Percentiles rank a stretch among this genome's conserved stretches.
Conservation (phyloP, 768 basidiomycete genomes). For the Trametes cinnabarina region DNA sequence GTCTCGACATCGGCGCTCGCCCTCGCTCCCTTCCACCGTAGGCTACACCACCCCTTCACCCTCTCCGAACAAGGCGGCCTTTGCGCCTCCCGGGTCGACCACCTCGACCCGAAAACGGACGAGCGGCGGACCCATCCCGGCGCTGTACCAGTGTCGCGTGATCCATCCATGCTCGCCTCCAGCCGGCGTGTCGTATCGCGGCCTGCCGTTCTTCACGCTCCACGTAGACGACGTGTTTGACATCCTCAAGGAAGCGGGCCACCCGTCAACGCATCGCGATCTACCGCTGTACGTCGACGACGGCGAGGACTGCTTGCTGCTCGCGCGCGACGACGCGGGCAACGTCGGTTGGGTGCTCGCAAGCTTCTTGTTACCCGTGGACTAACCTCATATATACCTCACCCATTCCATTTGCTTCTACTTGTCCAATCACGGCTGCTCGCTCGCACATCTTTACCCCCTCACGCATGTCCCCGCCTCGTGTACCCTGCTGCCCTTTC, state of each 20-base stretch:
- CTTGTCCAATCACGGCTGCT: neutral
- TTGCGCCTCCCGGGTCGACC: neutral
- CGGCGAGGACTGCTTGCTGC: constrained; percentile 69
- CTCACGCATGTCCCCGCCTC: neutral
- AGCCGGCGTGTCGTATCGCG: constrained; percentile 60
- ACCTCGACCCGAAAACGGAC: constrained; percentile 5
- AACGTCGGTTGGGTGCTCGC: constrained; percentile 79
- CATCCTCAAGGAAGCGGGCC: constrained; percentile 74
- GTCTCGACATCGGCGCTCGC: constrained; percentile 26
- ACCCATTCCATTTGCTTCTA: constrained; percentile 1
- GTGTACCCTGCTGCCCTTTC: neutral
- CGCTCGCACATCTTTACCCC: neutral
- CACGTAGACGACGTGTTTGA: constrained; percentile 58
- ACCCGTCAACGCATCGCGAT: constrained; percentile 70
- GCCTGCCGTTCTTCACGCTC: constrained; percentile 77
- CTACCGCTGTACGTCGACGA: constrained; percentile 80
- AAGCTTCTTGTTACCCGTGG: constrained; percentile 71
- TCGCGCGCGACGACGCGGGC: constrained; percentile 56
- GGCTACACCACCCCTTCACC: neutral
- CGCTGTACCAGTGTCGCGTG: constrained; percentile 65
- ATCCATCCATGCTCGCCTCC: constrained; percentile 71
- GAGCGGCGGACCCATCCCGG: constrained; percentile 22
- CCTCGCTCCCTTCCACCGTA: constrained; percentile 20
- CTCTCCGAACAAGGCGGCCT: constrained; percentile 22
- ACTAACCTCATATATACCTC: constrained; percentile 23